Conservation (phyloP, 495 filamentous ascomycete genomes). For the Entonaema liquescens region DNA sequence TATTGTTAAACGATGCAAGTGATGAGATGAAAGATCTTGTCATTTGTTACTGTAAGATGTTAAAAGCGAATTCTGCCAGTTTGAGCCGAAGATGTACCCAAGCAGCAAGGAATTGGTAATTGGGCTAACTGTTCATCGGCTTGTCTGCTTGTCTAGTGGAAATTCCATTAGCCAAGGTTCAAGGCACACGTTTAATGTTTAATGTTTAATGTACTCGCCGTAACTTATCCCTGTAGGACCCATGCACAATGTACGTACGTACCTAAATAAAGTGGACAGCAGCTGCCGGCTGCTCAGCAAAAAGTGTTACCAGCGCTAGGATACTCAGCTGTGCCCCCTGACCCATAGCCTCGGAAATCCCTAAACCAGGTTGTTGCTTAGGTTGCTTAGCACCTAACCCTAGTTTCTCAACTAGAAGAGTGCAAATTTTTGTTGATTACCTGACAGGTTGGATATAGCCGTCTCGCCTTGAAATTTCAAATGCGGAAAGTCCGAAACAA, state of each 20-base stretch:
- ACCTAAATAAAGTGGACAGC: background rate
- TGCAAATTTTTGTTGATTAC: background rate
- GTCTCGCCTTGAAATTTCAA: background rate
- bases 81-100: background rate
- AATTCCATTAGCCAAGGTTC: background rate
- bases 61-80: slow-evolving; percentile 24
- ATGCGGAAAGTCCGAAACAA: background rate
- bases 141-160: background rate
- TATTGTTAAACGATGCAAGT: slow-evolving; percentile 18
- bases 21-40: slow-evolving; percentile 35
- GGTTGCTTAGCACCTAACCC: background rate
- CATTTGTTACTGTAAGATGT: slow-evolving; percentile 4
- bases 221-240: background rate
- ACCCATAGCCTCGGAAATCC: slow-evolving; percentile 39
- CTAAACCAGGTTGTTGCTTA: slow-evolving; percentile 15
- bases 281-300: slow-evolving; percentile 5
- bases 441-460: background rate
- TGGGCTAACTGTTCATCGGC: background rate
- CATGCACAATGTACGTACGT: background rate
- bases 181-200: too few relatives aligned
- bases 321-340: slow-evolving; percentile 34
- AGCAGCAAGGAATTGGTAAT: too few relatives aligned
- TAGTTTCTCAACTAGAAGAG: background rate
- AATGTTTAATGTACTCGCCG: too few relatives aligned
- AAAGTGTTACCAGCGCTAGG: background rate